Conservation (phyloP, 306 rosid species). For the Trichosanthes cucumerina region DNA sequence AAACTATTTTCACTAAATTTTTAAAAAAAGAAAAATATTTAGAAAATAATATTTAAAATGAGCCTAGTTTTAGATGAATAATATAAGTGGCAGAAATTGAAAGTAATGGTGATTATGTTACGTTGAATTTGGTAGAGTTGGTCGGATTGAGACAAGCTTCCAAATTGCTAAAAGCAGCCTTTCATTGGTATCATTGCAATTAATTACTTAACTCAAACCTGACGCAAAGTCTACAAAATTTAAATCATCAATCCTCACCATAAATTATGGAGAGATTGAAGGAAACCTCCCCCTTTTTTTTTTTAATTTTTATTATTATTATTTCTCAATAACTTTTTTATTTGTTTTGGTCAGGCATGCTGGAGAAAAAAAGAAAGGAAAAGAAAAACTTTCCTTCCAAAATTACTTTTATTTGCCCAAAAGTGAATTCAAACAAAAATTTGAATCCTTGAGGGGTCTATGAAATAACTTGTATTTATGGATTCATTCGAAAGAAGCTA, state of each 20-base stretch:
- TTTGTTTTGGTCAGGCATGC: neutral
- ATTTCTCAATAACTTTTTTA: neutral
- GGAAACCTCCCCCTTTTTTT: neutral
- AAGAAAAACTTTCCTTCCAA: neutral
- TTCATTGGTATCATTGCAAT: neutral
- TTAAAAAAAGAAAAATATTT: too few species aligned
- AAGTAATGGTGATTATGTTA: neutral
- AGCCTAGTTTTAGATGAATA: neutral
- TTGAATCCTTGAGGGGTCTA: neutral
- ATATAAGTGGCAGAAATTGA: neutral
- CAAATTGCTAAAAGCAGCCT: slow-evolving; percentile 8
- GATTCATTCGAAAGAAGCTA: too few species aligned
- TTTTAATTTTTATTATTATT: neutral
- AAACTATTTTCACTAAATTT: too few species aligned
- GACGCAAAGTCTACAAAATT: neutral
- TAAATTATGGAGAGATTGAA: slow-evolving; percentile 3
- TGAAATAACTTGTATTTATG: too few species aligned
- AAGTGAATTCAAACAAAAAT: neutral
- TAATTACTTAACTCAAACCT: neutral
- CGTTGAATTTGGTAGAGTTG: slow-evolving; percentile 6
- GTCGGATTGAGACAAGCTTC: slow-evolving; percentile 6
- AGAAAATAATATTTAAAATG: too few species aligned
- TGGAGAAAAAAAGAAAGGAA: neutral
- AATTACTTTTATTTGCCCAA: neutral
- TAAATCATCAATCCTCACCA: neutral